Base-by-base conservation (phyloP, 2,329 filamentous ascomycete genomes). In the Trichoderma sp. region DNA sequence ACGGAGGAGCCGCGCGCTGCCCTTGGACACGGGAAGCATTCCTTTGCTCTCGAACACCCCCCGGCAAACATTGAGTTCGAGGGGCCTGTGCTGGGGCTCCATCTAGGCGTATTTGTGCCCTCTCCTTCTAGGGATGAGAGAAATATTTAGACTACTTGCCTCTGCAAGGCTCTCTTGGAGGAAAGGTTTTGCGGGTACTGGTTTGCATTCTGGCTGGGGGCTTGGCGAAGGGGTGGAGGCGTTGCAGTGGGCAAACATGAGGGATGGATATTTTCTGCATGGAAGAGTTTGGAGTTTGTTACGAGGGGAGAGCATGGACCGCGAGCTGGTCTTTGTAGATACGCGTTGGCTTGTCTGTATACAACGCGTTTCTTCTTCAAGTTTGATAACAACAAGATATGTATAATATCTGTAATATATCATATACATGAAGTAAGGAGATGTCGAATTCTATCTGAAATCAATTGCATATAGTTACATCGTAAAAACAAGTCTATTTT, bases 11-110 rank as follows among this genome's bases (percentile, higher is more conserved):
- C 63, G 63, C 26, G 39, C 47, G 47, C 47, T 43, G 70, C 70
- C 71, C 71, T 72, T 70, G 71, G 70, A 70, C n/a, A 62, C 64
- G 70, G 65, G 70, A 67, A 71, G 57, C 70, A 71, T 71, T 71
- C 70, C 70, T 71, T 50, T 71, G 63, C 63, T 58, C 28, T 30
- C 15, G 23, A n/a, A 57, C 34, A 6, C 36, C 20, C 15, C 23
- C n/a, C 20, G 57, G 65, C 53, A 68, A 64, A 64, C 62, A 64
- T 47, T 20, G 26, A 50, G 17, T 11, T 53, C 7, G 39, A 20
- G 20, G 47, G 47, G 47, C 47, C 62, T 58, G 30, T 66, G 47
- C 53, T n/a, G 50, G 47, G 23, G 23, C 23, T 23, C 23, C 23
- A 23, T 23, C 23, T 23, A 23, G 23, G 63, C 34, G 50, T 55